Conservation (phyloP, 768 basidiomycete genomes). For the Pleurotus tuber-regium region DNA sequence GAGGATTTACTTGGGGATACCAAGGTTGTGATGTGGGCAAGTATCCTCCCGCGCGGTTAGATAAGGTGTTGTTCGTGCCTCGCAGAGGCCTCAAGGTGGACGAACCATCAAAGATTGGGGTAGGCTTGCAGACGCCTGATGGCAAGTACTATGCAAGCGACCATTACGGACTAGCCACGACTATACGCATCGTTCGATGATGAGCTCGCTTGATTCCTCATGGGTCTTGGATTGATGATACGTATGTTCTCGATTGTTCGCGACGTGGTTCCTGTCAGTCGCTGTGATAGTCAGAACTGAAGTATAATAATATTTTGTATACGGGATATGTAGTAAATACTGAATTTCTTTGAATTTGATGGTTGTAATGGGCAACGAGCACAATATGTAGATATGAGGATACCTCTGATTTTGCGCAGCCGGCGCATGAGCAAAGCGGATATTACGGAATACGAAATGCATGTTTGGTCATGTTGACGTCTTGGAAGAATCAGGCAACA, state of each 20-base stretch:
- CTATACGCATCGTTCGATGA: conserved; percentile 5
- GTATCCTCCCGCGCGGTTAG: conserved; percentile 54
- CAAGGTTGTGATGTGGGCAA: conserved; percentile 42
- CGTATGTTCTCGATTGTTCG: conserved; percentile 1
- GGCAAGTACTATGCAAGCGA: conserved; percentile 54
- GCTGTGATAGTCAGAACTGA: too few species aligned
- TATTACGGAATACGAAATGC: background rate
- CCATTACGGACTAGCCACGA: conserved; percentile 56
- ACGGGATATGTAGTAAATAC: too few species aligned
- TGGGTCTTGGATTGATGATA: background rate
- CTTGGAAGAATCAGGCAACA: conserved; percentile 6
- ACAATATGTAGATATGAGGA: too few species aligned
- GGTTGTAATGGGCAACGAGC: too few species aligned
- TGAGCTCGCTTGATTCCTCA: background rate
- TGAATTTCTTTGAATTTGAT: too few species aligned
- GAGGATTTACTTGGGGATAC: conserved; percentile 68
- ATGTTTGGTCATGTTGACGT: conserved; percentile 3
- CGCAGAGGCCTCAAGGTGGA: conserved; percentile 49
- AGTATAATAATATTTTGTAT: too few species aligned
- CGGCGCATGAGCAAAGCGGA: background rate
- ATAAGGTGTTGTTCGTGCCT: conserved; percentile 62
- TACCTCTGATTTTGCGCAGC: too few species aligned
- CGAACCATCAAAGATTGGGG: conserved; percentile 53
- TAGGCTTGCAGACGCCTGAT: conserved; percentile 43
- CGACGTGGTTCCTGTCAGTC: background rate